Percentiles rank a stretch among this genome's conserved stretches.
Evolutionary conservation across 2,329 filamentous ascomycete genomes (phyloP).

Genomic region (Cylindrodendrum hubeiense): DNA sequence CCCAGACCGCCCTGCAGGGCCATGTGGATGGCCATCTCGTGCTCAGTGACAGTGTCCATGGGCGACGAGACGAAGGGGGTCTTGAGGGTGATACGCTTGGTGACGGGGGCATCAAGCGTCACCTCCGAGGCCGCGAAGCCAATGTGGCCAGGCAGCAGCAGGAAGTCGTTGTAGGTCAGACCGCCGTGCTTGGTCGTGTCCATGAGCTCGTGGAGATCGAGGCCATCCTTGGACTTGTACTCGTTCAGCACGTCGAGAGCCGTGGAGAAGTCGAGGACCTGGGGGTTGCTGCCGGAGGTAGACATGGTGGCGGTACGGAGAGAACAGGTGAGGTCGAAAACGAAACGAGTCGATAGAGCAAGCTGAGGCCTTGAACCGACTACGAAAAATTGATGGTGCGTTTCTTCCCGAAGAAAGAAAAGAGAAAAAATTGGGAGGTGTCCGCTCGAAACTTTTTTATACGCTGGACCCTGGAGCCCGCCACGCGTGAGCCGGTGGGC

Average conservation of each 20-base stretch:
- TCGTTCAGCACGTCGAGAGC: slow-evolving; percentile 86
- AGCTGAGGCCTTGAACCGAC: slow-evolving; percentile 48
- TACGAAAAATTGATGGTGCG: slow-evolving; percentile 56
- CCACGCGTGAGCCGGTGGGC: slow-evolving; percentile 32
- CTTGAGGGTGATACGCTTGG: slow-evolving; percentile 95
- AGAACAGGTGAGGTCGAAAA: slow-evolving; percentile 58
- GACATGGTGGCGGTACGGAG: slow-evolving; percentile 70
- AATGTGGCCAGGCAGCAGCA: slow-evolving; percentile 96
- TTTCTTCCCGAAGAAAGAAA: slow-evolving; percentile 67
- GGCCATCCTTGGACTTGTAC: slow-evolving; percentile 85
- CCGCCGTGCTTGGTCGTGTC: slow-evolving; percentile 93
- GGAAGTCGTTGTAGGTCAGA: slow-evolving; percentile 98
- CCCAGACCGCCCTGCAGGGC: slow-evolving; percentile 88
- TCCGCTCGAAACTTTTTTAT: slow-evolving; percentile 57
- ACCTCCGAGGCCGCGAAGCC: slow-evolving; percentile 95
- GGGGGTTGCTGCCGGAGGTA: slow-evolving; percentile 56
- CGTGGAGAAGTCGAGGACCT: slow-evolving; percentile 78
- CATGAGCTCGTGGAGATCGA: slow-evolving; percentile 87
- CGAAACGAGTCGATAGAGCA: slow-evolving; percentile 47
- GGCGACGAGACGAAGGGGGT: slow-evolving; percentile 97
- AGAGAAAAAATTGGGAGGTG: slow-evolving; percentile 52
- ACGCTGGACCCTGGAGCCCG: slow-evolving; percentile 37
- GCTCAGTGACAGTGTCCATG: slow-evolving; percentile 99
- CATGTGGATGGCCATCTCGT: slow-evolving; percentile 99
- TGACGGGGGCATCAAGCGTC: slow-evolving; percentile 88